phyloP scores from a whole-genome alignment of 1,284 basidiomycete genomes.

The Trichosporon inkin region DNA sequence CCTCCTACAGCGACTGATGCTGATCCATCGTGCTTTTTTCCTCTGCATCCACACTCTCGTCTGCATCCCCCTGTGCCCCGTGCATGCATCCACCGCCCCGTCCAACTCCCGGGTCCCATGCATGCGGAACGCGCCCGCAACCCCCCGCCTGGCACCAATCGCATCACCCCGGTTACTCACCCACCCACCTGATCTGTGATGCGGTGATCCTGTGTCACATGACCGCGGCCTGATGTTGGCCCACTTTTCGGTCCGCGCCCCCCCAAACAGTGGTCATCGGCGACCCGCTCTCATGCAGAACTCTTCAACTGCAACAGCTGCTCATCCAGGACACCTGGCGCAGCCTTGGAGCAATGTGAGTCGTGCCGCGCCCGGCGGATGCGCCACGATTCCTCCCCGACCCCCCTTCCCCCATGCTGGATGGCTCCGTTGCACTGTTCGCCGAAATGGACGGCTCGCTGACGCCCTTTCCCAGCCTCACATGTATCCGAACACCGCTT shows the following conservation, averaged over 20 bases:
- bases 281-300: constrained; percentile 28
- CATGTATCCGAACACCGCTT: constrained; percentile 29
- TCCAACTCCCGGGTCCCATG: not conserved
- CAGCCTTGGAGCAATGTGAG: constrained; percentile 29
- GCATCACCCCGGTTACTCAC: not conserved
- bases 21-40: constrained; percentile 5
- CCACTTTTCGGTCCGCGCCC: constrained; percentile 3
- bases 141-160: not conserved
- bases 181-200: not conserved
- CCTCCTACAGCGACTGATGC: not conserved
- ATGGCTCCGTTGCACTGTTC: constrained; percentile 5
- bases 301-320: constrained; percentile 22
- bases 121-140: not conserved
- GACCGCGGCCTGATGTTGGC: too few relatives aligned
- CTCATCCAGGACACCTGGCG: constrained; percentile 22
- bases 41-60: constrained; percentile 6
- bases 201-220: too few relatives aligned
- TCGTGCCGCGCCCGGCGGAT: not conserved
- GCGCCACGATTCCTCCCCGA: not conserved
- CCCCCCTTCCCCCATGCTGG: too few relatives aligned
- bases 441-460: not conserved
- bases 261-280: constrained; percentile 10
- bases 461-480: constrained; percentile 10
- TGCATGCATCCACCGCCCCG: constrained; percentile 7
- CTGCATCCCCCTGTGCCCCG: not conserved